Percentiles rank a stretch among this genome's conserved stretches.
phyloP scores from a whole-genome alignment of 2,329 filamentous ascomycete species.

The Curvularia sp. region DNA sequence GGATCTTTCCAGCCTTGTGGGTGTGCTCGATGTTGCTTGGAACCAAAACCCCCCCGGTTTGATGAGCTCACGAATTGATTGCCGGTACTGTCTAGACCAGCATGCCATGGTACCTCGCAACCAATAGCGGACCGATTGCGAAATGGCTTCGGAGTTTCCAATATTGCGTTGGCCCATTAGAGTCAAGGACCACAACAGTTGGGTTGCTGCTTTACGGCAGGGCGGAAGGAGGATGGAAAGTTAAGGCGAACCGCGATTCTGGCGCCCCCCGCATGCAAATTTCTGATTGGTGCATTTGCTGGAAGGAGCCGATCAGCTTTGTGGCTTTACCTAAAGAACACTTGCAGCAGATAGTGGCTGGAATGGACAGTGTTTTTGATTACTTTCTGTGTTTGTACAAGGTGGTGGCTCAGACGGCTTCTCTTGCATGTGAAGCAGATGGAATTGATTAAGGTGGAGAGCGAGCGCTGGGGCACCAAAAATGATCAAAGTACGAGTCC shows the following conservation, averaged over 20 bases:
- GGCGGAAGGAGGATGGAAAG: constrained; percentile 9
- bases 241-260: constrained; percentile 5
- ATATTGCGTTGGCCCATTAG: constrained; percentile 5
- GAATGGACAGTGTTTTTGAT: constrained; percentile 6
- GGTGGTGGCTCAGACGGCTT: constrained; percentile 9
- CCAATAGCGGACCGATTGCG: constrained; percentile 7
- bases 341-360: constrained; percentile 7
- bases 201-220: constrained; percentile 7
- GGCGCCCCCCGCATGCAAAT: constrained; percentile 9
- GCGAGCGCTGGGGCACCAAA: neutral
- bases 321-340: constrained; percentile 12
- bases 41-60: constrained; percentile 14
- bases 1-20: constrained; percentile 23
- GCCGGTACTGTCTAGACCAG: constrained; percentile 5
- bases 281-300: constrained; percentile 16
- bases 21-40: constrained; percentile 17
- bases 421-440: constrained; percentile 11
- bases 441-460: constrained; percentile 12
- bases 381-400: constrained; percentile 7
- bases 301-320: constrained; percentile 8
- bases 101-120: neutral
- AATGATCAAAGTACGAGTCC: constrained; percentile 6
- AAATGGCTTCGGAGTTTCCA: constrained; percentile 10
- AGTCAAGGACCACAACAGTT: neutral
- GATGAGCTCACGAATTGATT: constrained; percentile 2